phyloP scores from a whole-genome alignment of 257 asterid genomes.

The Nicotiana tomentosiformis region DNA sequence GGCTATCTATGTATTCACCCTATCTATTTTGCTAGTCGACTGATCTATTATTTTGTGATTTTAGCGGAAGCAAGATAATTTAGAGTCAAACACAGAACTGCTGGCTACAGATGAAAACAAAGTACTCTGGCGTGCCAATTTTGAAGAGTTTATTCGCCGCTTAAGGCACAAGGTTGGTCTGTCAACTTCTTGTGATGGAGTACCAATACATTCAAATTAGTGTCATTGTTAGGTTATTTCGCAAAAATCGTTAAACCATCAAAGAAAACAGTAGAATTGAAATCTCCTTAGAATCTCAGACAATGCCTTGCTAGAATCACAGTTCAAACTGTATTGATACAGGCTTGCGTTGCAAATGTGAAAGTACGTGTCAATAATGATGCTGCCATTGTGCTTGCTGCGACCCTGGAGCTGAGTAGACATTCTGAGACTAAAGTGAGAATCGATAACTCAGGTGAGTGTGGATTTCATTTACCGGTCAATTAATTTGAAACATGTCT shows the following conservation, averaged over 20 bases:
- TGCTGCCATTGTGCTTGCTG: slow-evolving; percentile 67
- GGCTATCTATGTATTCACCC: too few species aligned
- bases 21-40: slow-evolving; percentile 12
- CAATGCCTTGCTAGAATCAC: neutral
- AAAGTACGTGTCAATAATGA: slow-evolving; percentile 43
- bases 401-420: slow-evolving; percentile 54
- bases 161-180: slow-evolving; percentile 61
- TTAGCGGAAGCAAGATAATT: slow-evolving; percentile 60
- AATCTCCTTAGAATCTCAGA: neutral
- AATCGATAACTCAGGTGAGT: slow-evolving; percentile 55
- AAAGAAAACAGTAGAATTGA: neutral
- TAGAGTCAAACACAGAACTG: slow-evolving; percentile 38
- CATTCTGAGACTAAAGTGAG: slow-evolving; percentile 36
- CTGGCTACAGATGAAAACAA: slow-evolving; percentile 33
- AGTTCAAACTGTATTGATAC: neutral
- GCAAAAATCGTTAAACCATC: neutral
- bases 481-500: slow-evolving; percentile 1
- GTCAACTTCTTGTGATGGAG: neutral
- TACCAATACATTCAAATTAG: neutral
- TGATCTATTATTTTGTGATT: slow-evolving; percentile 13
- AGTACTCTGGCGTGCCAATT: slow-evolving; percentile 89
- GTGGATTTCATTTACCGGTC: neutral
- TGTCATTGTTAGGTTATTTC: neutral
- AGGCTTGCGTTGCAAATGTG: slow-evolving; percentile 71
- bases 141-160: slow-evolving; percentile 66